Evolutionary conservation across 345 rosid genomes (phyloP), one percentile per base, ranked within the genome.

Genomic region (Barbarea vulgaris): DNA sequence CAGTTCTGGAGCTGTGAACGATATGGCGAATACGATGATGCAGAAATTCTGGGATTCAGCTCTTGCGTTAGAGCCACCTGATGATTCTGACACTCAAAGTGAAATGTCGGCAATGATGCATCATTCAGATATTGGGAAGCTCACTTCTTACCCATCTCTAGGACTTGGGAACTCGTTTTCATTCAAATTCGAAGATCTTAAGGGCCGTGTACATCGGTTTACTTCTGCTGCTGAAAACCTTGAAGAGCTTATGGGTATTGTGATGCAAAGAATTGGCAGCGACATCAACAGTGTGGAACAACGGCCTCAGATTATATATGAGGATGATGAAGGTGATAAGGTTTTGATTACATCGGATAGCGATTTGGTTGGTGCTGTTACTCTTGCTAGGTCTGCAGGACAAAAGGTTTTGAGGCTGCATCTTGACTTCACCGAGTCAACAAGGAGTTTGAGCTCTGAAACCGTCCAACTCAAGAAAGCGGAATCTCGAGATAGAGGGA

Each of bases 31-130:
- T 77, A 87, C 99, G 34, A 91, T 96, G 96, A 91, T 93, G 99
- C 99, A 96, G 75, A 96, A 91, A 70, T 96, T 96, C 66, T 96
- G 98, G 99, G 99, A 96, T 76, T 93, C 98, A 24, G 90, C 97
- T 13, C 93, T 96, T 81, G 85, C 97, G 14, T 84, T 93, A 74
- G 99, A 96, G 33, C 94, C 98, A 19, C 85, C 89, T 21, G 97
- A 91, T 72, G 97, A 93, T 79, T 89, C 82, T 54, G 99, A 96
- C 46, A 85, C 97, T 47, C 91, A 86, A n/a, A 93, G 98, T 78
- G 97, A 96, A 78, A 81, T 89, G 89, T 93, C 99, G 21, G 85
- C 84, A 54, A 65, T 83, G 64, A 80, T 90, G 91, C 81, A 89
- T 9, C 82, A 91, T 21, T 87, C 94, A 8, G 98, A 96, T 53